phyloP scores from a whole-genome alignment of 805 yeast species.

The Nakazawaea sp. region DNA sequence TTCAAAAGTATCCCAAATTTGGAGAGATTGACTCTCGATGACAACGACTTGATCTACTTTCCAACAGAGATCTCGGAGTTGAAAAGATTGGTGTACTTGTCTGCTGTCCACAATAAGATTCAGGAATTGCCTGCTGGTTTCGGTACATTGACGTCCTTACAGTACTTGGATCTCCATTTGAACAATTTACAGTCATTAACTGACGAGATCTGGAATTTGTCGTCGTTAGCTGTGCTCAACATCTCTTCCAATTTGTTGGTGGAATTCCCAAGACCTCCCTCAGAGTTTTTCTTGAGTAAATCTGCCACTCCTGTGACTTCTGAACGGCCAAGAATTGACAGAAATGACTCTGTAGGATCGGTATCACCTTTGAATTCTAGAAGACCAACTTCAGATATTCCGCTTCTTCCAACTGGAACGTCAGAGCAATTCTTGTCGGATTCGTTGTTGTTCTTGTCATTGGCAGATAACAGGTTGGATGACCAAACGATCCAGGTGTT shows the following conservation, averaged over 20 bases:
- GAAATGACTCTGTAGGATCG: slow-evolving; percentile 6
- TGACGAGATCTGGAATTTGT: slow-evolving; percentile 57
- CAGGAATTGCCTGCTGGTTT: slow-evolving; percentile 63
- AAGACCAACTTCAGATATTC: slow-evolving; percentile 8
- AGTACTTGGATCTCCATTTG: slow-evolving; percentile 70
- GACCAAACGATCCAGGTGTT: slow-evolving; percentile 73
- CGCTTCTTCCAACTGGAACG: neutral
- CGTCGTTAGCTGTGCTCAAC: slow-evolving; percentile 52
- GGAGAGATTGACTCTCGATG: slow-evolving; percentile 69
- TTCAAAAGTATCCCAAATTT: slow-evolving; percentile 55
- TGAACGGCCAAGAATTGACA: slow-evolving; percentile 10
- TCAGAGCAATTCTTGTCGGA: slow-evolving; percentile 8
- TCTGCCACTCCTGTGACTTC: slow-evolving; percentile 3
- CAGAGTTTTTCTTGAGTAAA: slow-evolving; percentile 14
- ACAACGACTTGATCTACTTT: slow-evolving; percentile 71
- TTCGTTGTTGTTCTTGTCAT: slow-evolving; percentile 44
- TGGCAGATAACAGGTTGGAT: slow-evolving; percentile 78
- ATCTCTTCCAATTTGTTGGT: slow-evolving; percentile 68
- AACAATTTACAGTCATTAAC: slow-evolving; percentile 73
- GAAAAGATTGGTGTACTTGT: slow-evolving; percentile 53
- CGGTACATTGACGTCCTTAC: slow-evolving; percentile 51
- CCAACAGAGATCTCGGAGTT: slow-evolving; percentile 65
- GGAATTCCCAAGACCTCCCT: slow-evolving; percentile 48
- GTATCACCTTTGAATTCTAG: slow-evolving; percentile 15
- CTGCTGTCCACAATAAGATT: slow-evolving; percentile 69